phyloP scores from a whole-genome alignment of 352 stramenopile species.

The Globisporangium perplexum region DNA sequence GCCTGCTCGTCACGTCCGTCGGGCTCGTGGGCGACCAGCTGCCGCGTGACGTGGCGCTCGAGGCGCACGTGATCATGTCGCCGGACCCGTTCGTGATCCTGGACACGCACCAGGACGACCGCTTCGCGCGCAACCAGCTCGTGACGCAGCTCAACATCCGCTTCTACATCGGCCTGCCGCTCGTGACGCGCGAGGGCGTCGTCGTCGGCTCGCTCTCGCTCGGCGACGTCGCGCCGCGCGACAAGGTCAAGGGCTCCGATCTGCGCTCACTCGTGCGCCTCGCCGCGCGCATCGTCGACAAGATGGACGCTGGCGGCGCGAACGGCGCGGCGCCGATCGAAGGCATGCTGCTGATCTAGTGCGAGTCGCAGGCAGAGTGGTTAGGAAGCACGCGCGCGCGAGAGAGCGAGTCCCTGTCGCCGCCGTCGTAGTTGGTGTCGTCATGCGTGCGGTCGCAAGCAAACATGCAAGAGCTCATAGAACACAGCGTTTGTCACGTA shows the following conservation, averaged over 20 bases:
- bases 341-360: slow-evolving; percentile 15
- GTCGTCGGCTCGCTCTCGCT: slow-evolving; percentile 70
- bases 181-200: slow-evolving; percentile 65
- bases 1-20: slow-evolving; percentile 70
- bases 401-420: not conserved
- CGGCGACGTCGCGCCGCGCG: slow-evolving; percentile 53
- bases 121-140: slow-evolving; percentile 73
- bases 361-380: not conserved
- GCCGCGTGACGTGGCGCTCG: slow-evolving; percentile 66
- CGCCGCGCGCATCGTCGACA: slow-evolving; percentile 59
- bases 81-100: slow-evolving; percentile 62
- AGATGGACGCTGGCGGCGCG: slow-evolving; percentile 51
- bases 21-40: slow-evolving; percentile 73
- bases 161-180: slow-evolving; percentile 72
- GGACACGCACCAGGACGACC: slow-evolving; percentile 69
- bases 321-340: slow-evolving; percentile 8
- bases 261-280: slow-evolving; percentile 66
- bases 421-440: not conserved
- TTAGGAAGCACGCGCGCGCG: not conserved
- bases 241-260: slow-evolving; percentile 59
- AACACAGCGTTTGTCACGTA: not conserved
- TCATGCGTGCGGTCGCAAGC: slow-evolving; percentile 2
- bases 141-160: slow-evolving; percentile 65
- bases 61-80: slow-evolving; percentile 76
- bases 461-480: not conserved